Base-by-base conservation (phyloP, 768 basidiomycete genomes). In the Cystofilobasidium bisporidii region DNA sequence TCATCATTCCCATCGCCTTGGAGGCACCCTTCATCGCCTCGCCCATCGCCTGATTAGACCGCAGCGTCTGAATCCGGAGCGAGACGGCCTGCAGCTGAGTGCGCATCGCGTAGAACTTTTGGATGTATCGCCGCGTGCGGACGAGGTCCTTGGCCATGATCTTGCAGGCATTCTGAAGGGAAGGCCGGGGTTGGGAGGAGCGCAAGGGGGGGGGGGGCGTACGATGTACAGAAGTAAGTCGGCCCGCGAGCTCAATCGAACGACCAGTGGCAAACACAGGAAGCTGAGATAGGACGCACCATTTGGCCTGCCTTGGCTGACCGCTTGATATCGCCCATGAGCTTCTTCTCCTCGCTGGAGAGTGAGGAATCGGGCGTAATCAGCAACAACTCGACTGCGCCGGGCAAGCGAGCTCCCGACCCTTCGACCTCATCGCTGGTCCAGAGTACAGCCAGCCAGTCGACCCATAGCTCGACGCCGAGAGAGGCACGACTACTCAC, bases 61-160 rank as follows among this genome's bases (percentile, higher is more conserved):
- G 81, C 67, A 99, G 81, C 10, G 92, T 91, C 78, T 99, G 96
- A 81, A 99, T 94, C 70, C 96, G 83, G 65, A 99, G 81, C 15
- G 88, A 86, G 48, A 99, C 90, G 9, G 94, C 96, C 78, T 99
- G 96, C 1, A 99, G 83, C 75, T 98, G 96, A 2, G 96, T 98
- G 66, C 90, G 85, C 94, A 99, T 98, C 76, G 93, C 91, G 76
- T 96, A 89, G 81, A 99, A 99, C 77, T 97, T 98, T 79, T 97
- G 91, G 30, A 92, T 82, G 76, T 99, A 98, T 74, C 89, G 84
- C 59, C 96, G 83, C 15, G 94, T 98, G 71, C 96, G 85, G 71
- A 98, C 91, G 65, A 99, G 87, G 76, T 99, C 96, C 78, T 96
- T 98, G 30, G 96, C 96, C 88, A 97, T 96, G 71, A 98, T 88